Percentiles rank a stretch among this genome's conserved stretches.
phyloP scores from a whole-genome alignment of 202 grass and related monocot species.

The Miscanthus sacchariflorus region DNA sequence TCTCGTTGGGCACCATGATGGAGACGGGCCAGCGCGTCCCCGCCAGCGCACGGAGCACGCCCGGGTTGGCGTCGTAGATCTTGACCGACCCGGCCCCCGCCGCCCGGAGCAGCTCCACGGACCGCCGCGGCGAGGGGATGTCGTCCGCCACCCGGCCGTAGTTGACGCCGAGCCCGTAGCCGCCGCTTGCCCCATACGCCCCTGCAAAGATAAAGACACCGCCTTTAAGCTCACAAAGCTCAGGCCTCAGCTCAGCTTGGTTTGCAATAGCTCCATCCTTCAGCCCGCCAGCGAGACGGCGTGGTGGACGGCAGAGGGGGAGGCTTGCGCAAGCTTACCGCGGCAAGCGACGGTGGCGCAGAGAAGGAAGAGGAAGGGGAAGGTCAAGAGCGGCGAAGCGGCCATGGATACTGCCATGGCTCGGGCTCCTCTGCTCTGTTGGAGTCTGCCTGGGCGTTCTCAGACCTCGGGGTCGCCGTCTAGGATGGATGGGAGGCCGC shows the following conservation, averaged over 20 bases:
- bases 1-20: constrained; percentile 94
- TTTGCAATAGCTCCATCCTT: background rate
- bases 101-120: constrained; percentile 61
- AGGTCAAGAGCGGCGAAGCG: background rate
- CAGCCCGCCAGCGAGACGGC: background rate
- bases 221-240: constrained; percentile 13
- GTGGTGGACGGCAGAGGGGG: background rate
- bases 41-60: constrained; percentile 69
- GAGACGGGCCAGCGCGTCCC: constrained; percentile 63
- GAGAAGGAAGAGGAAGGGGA: constrained; percentile 37
- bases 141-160: constrained; percentile 87
- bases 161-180: constrained; percentile 75
- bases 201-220: constrained; percentile 10
- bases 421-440: background rate
- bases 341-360: constrained; percentile 8
- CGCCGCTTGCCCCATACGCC: constrained; percentile 24
- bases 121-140: constrained; percentile 63
- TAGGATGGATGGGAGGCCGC: background rate
- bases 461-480: background rate
- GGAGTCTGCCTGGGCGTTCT: background rate
- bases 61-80: constrained; percentile 90
- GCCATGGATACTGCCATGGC: constrained; percentile 44
- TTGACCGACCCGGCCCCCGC: constrained; percentile 75
- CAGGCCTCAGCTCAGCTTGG: background rate
- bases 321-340: constrained; percentile 35